Evolutionary conservation across 192 early-diverging fungal genomes (phyloP), one percentile per base, ranked within the genome.

Genomic region (Lobosporangium transversale): DNA sequence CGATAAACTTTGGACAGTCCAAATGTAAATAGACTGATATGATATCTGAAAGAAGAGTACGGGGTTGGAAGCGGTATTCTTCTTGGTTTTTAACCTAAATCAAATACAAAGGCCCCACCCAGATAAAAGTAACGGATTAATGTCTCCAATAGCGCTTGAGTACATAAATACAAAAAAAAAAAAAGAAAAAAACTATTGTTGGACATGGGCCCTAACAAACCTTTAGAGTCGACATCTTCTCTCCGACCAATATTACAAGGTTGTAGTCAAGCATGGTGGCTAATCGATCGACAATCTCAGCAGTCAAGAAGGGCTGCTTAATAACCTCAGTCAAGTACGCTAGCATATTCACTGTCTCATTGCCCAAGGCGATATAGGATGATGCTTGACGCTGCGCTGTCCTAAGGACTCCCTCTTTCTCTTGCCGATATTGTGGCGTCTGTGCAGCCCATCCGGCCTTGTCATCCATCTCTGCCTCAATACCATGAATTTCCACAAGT

Each of bases 261-360:
- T 97, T 98, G 75, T 93, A 97, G 80, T 99, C 93, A 48, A 99
- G 85, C 97, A 99, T 99, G n/a, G 94, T 94, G 1, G 96, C 96
- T 36, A 99, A 83, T 2, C 95, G 85, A 45, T 93, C 92, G 18
- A 98, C 95, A 49, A 99, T 94, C 65, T 95, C 94, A 20, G 87
- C 83, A 17, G 88, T 90, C 83, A 97, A 81, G 83, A 99, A 99
- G 7, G 95, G 94, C 30, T 85, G 69, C 7, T 91, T 90, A 17
- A 93, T 91, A 33, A 90, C 86, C 14, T 86, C 80, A 17, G 94
- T 92, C 79, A 99, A 69, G 65, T 93, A 94, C 33, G 86, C 81
- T 15, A 99, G 83, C 95, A 97, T 96, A 32, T 97, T 87, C 2
- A 99, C 91, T 0, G 96, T 97, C 79, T 98, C 95, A 68, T 94